These are phyloP conservation scores for Phytophthora rubi DNA, from an alignment of 352 stramenopile genomes.

Conservation along the genomic window DNA sequence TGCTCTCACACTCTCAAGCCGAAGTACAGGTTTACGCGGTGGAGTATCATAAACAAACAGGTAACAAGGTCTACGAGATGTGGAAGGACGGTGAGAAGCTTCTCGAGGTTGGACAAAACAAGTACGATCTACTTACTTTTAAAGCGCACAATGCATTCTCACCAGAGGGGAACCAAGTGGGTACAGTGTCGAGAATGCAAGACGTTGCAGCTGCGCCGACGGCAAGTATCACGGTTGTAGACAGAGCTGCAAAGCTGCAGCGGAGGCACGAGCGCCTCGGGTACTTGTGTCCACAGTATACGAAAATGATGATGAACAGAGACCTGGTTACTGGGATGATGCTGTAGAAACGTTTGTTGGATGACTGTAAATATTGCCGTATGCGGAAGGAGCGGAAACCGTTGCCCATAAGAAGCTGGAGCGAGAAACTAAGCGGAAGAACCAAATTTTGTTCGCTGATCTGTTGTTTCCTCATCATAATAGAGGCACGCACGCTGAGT, in stretches of 20 bases:
- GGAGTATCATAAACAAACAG: slow-evolving; percentile 2
- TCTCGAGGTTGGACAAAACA: slow-evolving; percentile 2
- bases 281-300: slow-evolving; percentile 13
- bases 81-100: not conserved
- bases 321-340: not conserved
- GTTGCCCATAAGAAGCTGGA: not conserved
- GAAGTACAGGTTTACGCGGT: slow-evolving; percentile 17
- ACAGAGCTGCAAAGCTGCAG: slow-evolving; percentile 7
- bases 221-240: not conserved
- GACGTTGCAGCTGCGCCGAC: not conserved
- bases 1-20: not conserved
- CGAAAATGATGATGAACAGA: slow-evolving; percentile 6
- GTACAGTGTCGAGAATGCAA: too few species aligned
- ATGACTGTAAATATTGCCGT: slow-evolving; percentile 3
- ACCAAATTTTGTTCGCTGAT: slow-evolving; percentile 8
- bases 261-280: slow-evolving; percentile 2
- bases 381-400: slow-evolving; percentile 9
- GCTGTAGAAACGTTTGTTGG: not conserved
- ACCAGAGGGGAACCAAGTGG: not conserved
- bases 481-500: not conserved
- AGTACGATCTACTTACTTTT: slow-evolving; percentile 10
- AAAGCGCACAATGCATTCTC: slow-evolving; percentile 7
- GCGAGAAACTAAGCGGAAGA: slow-evolving; percentile 5
- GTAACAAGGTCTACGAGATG: slow-evolving; percentile 8
- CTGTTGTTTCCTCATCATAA: slow-evolving; percentile 5